Evolutionary conservation across 768 basidiomycete genomes (phyloP).

Genomic region (Xerocomus potaroensis): DNA sequence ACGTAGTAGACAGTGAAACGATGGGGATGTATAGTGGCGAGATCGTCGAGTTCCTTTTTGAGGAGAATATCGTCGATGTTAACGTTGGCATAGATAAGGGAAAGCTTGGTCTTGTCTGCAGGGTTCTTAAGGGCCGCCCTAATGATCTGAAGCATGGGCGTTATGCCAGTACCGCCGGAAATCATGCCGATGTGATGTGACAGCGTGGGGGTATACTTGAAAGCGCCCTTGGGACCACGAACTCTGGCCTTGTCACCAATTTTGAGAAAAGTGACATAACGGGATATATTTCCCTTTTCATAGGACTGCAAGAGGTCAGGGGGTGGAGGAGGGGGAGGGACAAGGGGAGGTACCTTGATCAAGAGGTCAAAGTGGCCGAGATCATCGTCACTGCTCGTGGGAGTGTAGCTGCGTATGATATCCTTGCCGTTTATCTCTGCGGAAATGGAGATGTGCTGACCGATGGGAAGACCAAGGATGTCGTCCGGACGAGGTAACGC

Average conservation of each 20-base stretch:
- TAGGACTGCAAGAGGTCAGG: constrained; percentile 58
- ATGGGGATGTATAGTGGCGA: constrained; percentile 55
- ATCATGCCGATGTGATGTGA: constrained; percentile 91
- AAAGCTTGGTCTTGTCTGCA: constrained; percentile 75
- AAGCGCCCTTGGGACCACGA: constrained; percentile 96
- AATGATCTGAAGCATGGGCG: constrained; percentile 98
- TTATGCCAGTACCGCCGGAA: constrained; percentile 97
- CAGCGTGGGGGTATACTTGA: constrained; percentile 73
- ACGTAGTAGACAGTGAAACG: constrained; percentile 86
- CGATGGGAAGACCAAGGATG: constrained; percentile 89
- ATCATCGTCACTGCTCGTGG: constrained; percentile 91
- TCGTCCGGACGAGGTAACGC: constrained; percentile 69
- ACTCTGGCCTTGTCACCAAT: constrained; percentile 85
- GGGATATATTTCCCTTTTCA: constrained; percentile 96
- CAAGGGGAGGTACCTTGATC: constrained; percentile 67
- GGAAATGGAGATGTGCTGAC: constrained; percentile 91
- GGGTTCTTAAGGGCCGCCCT: constrained; percentile 89
- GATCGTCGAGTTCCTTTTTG: constrained; percentile 79
- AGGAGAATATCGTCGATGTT: constrained; percentile 90
- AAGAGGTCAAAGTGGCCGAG: constrained; percentile 92
- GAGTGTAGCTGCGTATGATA: constrained; percentile 90
- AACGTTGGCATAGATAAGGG: constrained; percentile 96
- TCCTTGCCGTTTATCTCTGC: constrained; percentile 92
- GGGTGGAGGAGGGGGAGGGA: neutral
- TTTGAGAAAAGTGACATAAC: constrained; percentile 74